Conservation (phyloP, 768 basidiomycete genomes). For the Suillus bovinus region DNA sequence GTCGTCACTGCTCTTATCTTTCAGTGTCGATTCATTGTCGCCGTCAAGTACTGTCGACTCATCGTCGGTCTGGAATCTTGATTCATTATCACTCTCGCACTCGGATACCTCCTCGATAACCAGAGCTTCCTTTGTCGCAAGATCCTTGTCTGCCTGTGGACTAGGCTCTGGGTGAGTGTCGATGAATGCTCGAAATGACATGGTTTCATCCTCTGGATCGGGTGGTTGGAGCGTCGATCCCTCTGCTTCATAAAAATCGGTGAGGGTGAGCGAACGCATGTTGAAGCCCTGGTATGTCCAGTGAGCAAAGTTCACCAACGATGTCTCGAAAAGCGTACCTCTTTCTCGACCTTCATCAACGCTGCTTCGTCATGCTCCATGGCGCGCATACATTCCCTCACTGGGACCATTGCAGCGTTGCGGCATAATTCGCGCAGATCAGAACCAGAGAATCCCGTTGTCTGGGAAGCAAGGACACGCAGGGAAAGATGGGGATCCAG, state of each 20-base stretch:
- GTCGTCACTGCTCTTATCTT: not conserved
- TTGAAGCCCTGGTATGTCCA: constrained; percentile 60
- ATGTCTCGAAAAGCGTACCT: constrained; percentile 38
- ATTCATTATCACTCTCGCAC: not conserved
- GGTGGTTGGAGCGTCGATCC: constrained; percentile 23
- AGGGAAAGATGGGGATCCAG: constrained; percentile 65
- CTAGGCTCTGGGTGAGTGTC: not conserved
- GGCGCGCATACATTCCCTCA: constrained; percentile 77
- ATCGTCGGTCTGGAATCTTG: not conserved
- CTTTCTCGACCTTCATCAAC: constrained; percentile 42
- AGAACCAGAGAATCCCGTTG: constrained; percentile 83
- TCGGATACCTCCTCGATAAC: not conserved
- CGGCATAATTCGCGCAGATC: constrained; percentile 92
- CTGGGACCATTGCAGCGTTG: constrained; percentile 91
- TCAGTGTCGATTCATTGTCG: not conserved
- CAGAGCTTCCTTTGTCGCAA: not conserved
- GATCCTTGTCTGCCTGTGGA: not conserved
- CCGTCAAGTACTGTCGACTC: constrained; percentile 10
- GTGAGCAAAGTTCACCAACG: not conserved
- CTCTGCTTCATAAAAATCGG: constrained; percentile 63
- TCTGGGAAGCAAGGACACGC: constrained; percentile 58
- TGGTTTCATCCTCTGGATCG: not conserved
- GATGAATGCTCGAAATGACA: not conserved
- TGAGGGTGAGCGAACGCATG: constrained; percentile 67
- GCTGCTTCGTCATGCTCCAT: constrained; percentile 48